Conservation (phyloP, 1,139 yeast genomes). For the Geotrichum phurueaensis region DNA sequence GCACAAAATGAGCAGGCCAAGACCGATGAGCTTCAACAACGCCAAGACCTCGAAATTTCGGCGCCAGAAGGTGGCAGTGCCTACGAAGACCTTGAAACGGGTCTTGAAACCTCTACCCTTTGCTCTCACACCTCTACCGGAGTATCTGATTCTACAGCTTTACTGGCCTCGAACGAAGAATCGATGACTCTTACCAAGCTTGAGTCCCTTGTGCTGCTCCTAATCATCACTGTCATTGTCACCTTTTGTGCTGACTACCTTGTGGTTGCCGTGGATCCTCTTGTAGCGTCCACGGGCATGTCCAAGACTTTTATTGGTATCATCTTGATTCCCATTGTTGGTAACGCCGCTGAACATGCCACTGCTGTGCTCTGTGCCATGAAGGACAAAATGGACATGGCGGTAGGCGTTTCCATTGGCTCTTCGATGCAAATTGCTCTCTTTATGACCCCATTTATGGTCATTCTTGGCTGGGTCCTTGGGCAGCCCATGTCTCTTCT, state of each 20-base stretch:
- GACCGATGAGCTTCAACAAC: slow-evolving; percentile 24
- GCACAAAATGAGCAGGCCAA: slow-evolving; percentile 36
- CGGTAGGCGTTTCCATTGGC: slow-evolving; percentile 97
- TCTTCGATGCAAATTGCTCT: slow-evolving; percentile 91
- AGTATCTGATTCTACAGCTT: slow-evolving; percentile 17
- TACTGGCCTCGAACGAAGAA: slow-evolving; percentile 26
- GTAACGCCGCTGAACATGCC: slow-evolving; percentile 97
- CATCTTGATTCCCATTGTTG: slow-evolving; percentile 90
- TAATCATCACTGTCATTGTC: slow-evolving; percentile 68
- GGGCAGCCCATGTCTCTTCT: slow-evolving; percentile 89
- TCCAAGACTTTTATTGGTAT: slow-evolving; percentile 94
- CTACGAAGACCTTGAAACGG: not conserved
- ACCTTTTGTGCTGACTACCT: slow-evolving; percentile 89
- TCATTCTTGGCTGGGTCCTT: slow-evolving; percentile 82
- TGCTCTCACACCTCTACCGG: not conserved
- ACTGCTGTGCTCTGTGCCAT: slow-evolving; percentile 92
- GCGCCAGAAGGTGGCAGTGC: not conserved
- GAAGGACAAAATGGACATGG: slow-evolving; percentile 95
- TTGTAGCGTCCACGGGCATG: slow-evolving; percentile 76
- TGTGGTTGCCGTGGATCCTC: slow-evolving; percentile 86
- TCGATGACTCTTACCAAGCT: slow-evolving; percentile 25
- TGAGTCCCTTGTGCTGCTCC: slow-evolving; percentile 37
- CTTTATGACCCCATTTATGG: slow-evolving; percentile 92
- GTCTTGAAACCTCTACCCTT: not conserved
- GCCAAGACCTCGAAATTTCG: not conserved